phyloP scores from a whole-genome alignment of 495 filamentous ascomycete species.

The Penicillium goetzii region DNA sequence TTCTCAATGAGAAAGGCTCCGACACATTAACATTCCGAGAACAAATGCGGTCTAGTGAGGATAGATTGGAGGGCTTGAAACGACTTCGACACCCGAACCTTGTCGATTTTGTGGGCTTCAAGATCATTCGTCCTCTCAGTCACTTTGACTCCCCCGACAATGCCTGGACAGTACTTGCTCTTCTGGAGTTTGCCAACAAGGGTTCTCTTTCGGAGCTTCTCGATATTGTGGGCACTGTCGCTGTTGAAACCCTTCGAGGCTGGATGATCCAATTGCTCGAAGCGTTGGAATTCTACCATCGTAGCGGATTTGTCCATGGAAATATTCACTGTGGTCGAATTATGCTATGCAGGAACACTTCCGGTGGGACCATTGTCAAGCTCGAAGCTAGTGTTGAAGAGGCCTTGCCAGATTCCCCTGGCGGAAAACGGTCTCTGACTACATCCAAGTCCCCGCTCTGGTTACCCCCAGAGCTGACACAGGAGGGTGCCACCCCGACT shows the following conservation, averaged over 20 bases:
- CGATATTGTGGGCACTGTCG: conserved; percentile 72
- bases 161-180: conserved; percentile 76
- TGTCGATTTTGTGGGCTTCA: conserved; percentile 78
- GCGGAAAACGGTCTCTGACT: conserved; percentile 48
- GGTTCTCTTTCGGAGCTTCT: conserved; percentile 82
- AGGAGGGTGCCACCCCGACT: conserved; percentile 59
- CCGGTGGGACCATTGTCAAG: conserved; percentile 50
- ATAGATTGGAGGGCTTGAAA: conserved; percentile 74
- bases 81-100: conserved; percentile 77
- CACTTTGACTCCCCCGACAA: conserved; percentile 34
- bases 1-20: conserved; percentile 38
- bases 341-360: conserved; percentile 57
- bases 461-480: conserved; percentile 78
- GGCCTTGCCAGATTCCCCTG: conserved; percentile 38
- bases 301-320: conserved; percentile 78
- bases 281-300: conserved; percentile 83
- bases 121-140: conserved; percentile 57
- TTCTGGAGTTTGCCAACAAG: conserved; percentile 78
- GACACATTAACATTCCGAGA: conserved; percentile 56
- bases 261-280: conserved; percentile 93
- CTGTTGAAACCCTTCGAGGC: conserved; percentile 70
- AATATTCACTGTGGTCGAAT: conserved; percentile 77
- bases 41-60: conserved; percentile 65
- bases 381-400: conserved; percentile 48
- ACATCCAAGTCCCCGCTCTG: conserved; percentile 77